Conservation (phyloP, 2,329 filamentous ascomycete species). For the Proliferodiscus dingleyae region DNA sequence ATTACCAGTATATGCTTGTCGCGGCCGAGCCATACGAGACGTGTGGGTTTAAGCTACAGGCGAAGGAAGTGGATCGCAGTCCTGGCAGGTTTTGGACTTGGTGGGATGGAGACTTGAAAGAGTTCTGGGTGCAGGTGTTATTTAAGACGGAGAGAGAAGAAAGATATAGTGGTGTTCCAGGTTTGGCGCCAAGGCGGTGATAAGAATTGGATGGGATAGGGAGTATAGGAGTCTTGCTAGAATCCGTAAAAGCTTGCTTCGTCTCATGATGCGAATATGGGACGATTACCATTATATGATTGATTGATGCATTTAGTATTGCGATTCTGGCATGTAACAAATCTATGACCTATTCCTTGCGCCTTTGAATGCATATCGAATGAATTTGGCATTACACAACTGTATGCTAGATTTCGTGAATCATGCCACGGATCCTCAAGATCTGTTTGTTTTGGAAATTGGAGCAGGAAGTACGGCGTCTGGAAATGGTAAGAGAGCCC, state of each 20-base stretch:
- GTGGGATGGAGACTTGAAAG: constrained; percentile 93
- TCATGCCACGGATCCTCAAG: constrained; percentile 7
- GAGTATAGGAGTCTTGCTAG: constrained; percentile 7
- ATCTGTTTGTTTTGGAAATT: too few relatives aligned
- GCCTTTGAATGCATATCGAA: constrained; percentile 22
- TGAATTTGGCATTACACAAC: constrained; percentile 6
- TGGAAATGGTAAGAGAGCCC: constrained; percentile 2
- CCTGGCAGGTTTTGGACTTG: constrained; percentile 88
- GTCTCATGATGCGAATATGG: constrained; percentile 1
- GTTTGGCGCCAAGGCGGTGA: constrained; percentile 40
- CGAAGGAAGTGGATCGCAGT: constrained; percentile 82
- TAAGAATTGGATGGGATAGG: not conserved
- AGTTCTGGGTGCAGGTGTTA: constrained; percentile 96
- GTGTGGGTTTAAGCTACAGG: constrained; percentile 92
- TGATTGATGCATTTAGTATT: constrained; percentile 7
- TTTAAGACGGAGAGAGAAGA: constrained; percentile 99
- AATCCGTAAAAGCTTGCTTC: not conserved
- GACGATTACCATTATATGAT: not conserved
- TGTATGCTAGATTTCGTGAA: constrained; percentile 15
- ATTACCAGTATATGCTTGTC: constrained; percentile 90
- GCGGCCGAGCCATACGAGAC: constrained; percentile 98
- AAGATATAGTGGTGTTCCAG: constrained; percentile 66
- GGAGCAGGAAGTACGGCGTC: too few relatives aligned
- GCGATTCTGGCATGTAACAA: constrained; percentile 4
- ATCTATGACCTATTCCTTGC: constrained; percentile 19